phyloP scores from a whole-genome alignment of 2,329 filamentous ascomycete genomes.

The Xylariales sp. region DNA sequence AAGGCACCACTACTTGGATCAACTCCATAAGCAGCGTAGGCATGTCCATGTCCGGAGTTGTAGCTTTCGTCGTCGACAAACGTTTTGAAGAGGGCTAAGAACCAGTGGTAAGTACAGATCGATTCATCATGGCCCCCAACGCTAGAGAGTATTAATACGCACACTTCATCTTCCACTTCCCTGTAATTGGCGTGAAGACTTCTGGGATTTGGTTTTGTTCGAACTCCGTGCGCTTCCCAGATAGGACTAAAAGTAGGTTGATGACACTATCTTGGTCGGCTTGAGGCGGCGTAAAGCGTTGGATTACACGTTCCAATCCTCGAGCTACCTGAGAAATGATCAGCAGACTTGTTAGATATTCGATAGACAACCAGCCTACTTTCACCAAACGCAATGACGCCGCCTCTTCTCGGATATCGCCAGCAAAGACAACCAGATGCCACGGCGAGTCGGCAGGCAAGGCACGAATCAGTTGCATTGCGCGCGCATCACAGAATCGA shows the following conservation, averaged over 20 bases:
- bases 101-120: slow-evolving; percentile 31
- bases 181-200: slow-evolving; percentile 51
- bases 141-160: slow-evolving; percentile 3
- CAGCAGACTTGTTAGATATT: not conserved
- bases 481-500: slow-evolving; percentile 53
- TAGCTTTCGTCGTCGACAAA: slow-evolving; percentile 53
- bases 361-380: slow-evolving; percentile 18
- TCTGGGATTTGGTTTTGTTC: slow-evolving; percentile 49
- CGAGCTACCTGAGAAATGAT: slow-evolving; percentile 16
- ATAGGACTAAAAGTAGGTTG: slow-evolving; percentile 50
- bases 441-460: slow-evolving; percentile 40
- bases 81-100: slow-evolving; percentile 55
- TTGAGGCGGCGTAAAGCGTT: slow-evolving; percentile 35
- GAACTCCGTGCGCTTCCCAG: slow-evolving; percentile 40
- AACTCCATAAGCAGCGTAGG: slow-evolving; percentile 53
- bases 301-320: slow-evolving; percentile 20
- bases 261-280: slow-evolving; percentile 50
- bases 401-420: slow-evolving; percentile 37
- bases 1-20: slow-evolving; percentile 39
- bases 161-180: slow-evolving; percentile 52
- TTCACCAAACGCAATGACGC: slow-evolving; percentile 21
- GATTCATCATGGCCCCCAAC: not conserved
- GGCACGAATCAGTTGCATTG: slow-evolving; percentile 47
- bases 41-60: slow-evolving; percentile 50
- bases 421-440: slow-evolving; percentile 51